phyloP scores from a whole-genome alignment of 139 green algal genomes.

The Axilococcus clingmanii region DNA sequence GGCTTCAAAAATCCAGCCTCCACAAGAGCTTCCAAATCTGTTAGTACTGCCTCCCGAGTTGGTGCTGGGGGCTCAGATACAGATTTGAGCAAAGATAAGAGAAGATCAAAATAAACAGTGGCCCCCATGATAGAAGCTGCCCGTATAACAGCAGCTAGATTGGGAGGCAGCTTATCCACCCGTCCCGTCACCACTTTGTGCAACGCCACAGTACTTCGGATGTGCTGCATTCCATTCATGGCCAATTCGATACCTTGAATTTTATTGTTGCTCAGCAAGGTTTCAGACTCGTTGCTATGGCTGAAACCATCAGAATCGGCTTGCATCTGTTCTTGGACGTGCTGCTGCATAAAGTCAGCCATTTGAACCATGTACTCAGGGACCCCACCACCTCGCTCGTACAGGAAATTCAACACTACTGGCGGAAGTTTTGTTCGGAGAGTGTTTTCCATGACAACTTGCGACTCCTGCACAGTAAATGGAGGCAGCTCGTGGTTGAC shows the following conservation, averaged over 20 bases:
- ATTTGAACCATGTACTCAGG: slow-evolving; percentile 66
- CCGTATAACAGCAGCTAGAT: slow-evolving; percentile 58
- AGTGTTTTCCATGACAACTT: no score
- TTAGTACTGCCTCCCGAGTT: slow-evolving; percentile 6
- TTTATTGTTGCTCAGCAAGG: slow-evolving; percentile 2
- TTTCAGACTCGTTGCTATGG: background rate
- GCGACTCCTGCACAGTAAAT: no score
- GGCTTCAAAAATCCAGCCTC: slow-evolving; percentile 25
- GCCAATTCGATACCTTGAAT: no score
- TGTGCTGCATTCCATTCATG: slow-evolving; percentile 15
- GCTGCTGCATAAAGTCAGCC: no score
- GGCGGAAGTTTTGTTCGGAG: no score
- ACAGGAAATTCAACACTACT: no score
- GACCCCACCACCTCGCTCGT: slow-evolving; percentile 56
- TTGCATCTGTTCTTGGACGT: no score
- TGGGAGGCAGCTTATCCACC: slow-evolving; percentile 53
- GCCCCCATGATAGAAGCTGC: slow-evolving; percentile 56
- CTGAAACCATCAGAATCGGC: no score
- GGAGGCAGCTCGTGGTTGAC: no score
- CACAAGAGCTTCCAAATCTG: slow-evolving; percentile 36
- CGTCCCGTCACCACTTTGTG: slow-evolving; percentile 48
- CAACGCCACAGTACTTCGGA: slow-evolving; percentile 26
- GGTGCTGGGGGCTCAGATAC: slow-evolving; percentile 21
- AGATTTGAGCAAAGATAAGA: slow-evolving; percentile 33
- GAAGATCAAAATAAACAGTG: slow-evolving; percentile 48